Evolutionary conservation across 2,329 filamentous ascomycete genomes (phyloP).

Genomic region (Alternaria ethzedia): DNA sequence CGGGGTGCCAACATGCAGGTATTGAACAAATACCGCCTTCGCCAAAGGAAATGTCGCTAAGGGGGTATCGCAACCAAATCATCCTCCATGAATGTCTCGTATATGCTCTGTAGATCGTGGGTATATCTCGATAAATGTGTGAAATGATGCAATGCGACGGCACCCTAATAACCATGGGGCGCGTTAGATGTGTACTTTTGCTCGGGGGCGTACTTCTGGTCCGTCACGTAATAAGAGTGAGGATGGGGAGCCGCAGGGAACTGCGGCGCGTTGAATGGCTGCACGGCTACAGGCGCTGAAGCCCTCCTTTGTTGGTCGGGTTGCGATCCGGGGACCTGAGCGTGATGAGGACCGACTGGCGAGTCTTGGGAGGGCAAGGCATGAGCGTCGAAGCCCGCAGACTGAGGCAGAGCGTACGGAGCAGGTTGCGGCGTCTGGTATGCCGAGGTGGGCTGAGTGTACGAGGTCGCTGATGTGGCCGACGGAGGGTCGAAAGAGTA

Average conservation of each 20-base stretch:
- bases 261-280: constrained; percentile 29
- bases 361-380: constrained; percentile 24
- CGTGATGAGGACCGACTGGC: constrained; percentile 20
- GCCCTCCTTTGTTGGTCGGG: constrained; percentile 37
- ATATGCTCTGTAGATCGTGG: constrained; percentile 14
- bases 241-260: constrained; percentile 33
- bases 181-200: constrained; percentile 17
- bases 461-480: constrained; percentile 20
- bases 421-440: constrained; percentile 29
- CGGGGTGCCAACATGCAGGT: constrained; percentile 3
- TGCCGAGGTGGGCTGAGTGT: constrained; percentile 27
- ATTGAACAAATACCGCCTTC: constrained; percentile 10
- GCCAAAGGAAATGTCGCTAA: constrained; percentile 14
- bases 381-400: constrained; percentile 32
- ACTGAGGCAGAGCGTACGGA: constrained; percentile 34
- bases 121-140: neutral
- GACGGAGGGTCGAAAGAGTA: constrained; percentile 30
- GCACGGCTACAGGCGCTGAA: constrained; percentile 40
- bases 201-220: constrained; percentile 33
- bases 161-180: constrained; percentile 14
- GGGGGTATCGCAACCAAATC: constrained; percentile 28
- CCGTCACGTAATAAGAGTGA: constrained; percentile 39
- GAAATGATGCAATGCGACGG: neutral
- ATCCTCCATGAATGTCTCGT: constrained; percentile 19
- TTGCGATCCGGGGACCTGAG: constrained; percentile 22